Evolutionary conservation across 306 rosid species (phyloP), one percentile per base, ranked within the genome.

Genomic region (Medicago arabica): DNA sequence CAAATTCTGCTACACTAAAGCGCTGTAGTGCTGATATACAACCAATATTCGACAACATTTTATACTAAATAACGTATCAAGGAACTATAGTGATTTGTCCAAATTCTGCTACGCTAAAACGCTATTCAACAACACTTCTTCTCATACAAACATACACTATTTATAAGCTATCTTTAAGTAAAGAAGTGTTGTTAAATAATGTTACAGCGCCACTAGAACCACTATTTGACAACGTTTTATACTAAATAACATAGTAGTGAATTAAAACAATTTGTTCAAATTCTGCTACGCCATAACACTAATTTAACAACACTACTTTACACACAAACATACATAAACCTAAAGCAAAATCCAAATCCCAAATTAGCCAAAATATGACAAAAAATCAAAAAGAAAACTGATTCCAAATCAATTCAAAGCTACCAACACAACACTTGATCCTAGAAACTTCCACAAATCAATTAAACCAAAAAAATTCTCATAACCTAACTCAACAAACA

Each of bases 371-470:
- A 21, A n/a, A 28, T 1, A 70, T 54, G 4, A 8, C 2, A 16
- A 49, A 79, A 41, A 19, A 21, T 1, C n/a, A n/a, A n/a, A n/a
- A n/a, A n/a, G n/a, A 39, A 51, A 3, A 5, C 0, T n/a, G 17
- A 66, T 58, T 47, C 51, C 41, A 78, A 72, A 83, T 69, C 25
- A 19, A 59, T 17, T 18, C 41, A 7, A 46, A 73, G 34, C 21
- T 67, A 67, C 67, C 12, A 76, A 23, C 54, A 76, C 50, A 38
- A 10, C 3, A 13, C 16, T 25, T 25, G 28, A 25, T 28, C 4
- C 59, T 6, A 75, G 54, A 74, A 83, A 67, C 65, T 41, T 50
- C 38, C 18, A 1, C 25, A 54, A 13, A 74, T 2, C 1, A 68
- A 67, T 38, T 57, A 6, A 74, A 78, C 40, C 21, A 47, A 69